Evolutionary conservation across 1,284 basidiomycete genomes (phyloP).

Genomic region (Heterobasidion parviporum): DNA sequence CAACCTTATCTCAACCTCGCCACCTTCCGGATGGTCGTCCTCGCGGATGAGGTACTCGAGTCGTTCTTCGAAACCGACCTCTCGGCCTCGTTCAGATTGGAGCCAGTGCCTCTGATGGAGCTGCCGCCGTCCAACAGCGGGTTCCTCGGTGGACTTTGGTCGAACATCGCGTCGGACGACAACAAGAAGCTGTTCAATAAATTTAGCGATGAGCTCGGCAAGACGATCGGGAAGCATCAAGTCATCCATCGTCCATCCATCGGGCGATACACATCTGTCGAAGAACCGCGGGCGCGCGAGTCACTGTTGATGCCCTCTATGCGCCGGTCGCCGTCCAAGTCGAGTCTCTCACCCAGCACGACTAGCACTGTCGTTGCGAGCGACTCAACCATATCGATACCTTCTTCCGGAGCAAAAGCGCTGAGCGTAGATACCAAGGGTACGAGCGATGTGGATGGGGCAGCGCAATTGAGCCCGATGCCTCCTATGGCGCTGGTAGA

Average conservation of each 20-base stretch:
- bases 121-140: conserved; percentile 50
- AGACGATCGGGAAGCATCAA: conserved; percentile 87
- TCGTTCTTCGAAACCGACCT: conserved; percentile 92
- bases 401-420: conserved; percentile 1
- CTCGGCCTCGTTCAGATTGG: conserved; percentile 79
- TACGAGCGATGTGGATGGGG: background rate
- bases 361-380: conserved; percentile 24
- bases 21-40: conserved; percentile 95
- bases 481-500: conserved; percentile 61
- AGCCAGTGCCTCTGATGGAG: conserved; percentile 61
- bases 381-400: conserved; percentile 22
- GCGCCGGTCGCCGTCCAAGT: conserved; percentile 49
- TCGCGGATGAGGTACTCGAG: conserved; percentile 91
- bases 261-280: conserved; percentile 72
- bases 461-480: conserved; percentile 37
- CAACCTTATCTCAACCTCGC: conserved; percentile 83
- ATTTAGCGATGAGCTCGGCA: conserved; percentile 89
- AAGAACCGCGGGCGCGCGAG: conserved; percentile 85
- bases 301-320: conserved; percentile 68
- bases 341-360: conserved; percentile 33
- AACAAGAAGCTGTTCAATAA: conserved; percentile 82
- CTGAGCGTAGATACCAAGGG: conserved; percentile 1
- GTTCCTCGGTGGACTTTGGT: conserved; percentile 80
- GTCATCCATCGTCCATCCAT: conserved; percentile 77
- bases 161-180: conserved; percentile 79